Conservation (phyloP, 73 alveolate species). For the Paramecium sexaurelia region DNA sequence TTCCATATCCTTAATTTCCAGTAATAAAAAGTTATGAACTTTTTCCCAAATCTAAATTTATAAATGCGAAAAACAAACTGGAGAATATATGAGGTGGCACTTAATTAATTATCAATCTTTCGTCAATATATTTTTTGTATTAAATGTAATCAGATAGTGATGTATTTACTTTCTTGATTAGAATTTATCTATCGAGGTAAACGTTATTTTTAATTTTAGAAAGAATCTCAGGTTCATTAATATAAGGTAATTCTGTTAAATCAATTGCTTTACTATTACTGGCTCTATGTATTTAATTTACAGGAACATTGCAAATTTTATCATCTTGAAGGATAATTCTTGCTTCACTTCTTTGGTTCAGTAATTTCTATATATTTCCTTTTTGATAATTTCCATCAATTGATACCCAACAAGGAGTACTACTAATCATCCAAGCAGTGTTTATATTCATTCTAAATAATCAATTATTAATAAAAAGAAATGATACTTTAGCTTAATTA, state of each 20-base stretch:
- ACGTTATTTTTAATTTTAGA: not conserved
- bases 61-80: not conserved
- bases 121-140: not conserved
- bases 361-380: conserved; percentile 4
- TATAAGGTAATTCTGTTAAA: conserved; percentile 1
- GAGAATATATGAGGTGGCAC: conserved; percentile 13
- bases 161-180: not conserved
- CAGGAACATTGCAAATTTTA: not conserved
- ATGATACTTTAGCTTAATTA: not conserved
- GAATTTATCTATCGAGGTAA: conserved; percentile 9
- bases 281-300: not conserved
- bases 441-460: not conserved
- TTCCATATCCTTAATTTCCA: conserved; percentile 37
- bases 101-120: not conserved
- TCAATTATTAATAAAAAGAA: not conserved
- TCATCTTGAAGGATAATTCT: not conserved
- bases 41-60: conserved; percentile 5
- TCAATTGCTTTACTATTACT: conserved; percentile 18
- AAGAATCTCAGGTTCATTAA: conserved; percentile 33
- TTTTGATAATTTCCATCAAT: not conserved
- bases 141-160: not conserved
- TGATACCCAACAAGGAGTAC: not conserved
- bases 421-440: conserved; percentile 35
- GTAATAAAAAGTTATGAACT: not conserved
- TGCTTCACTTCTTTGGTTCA: not conserved